Percentiles rank a stretch among this genome's conserved stretches.
phyloP scores from a whole-genome alignment of 208 protist species.

The Trichomonas tenax region DNA sequence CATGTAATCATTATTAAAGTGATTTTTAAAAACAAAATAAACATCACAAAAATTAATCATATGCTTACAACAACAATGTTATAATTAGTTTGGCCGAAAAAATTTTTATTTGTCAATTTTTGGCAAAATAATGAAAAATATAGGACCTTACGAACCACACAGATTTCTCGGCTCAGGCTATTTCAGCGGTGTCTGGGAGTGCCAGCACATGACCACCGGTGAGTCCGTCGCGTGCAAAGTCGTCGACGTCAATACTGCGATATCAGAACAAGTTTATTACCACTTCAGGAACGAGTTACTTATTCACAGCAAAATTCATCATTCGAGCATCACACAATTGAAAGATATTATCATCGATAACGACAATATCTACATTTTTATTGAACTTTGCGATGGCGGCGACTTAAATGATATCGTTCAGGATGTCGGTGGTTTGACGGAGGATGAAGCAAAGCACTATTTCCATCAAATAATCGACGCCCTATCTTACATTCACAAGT shows the following conservation, averaged over 20 bases:
- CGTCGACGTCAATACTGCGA: background rate
- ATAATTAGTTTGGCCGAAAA: no score
- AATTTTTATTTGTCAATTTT: no score
- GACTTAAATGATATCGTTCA: background rate
- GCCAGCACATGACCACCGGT: background rate
- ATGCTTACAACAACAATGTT: no score
- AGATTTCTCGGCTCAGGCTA: background rate
- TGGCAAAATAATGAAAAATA: background rate
- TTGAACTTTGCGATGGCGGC: background rate
- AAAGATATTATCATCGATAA: background rate
- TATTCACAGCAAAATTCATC: background rate
- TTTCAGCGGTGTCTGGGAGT: background rate
- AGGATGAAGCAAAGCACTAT: background rate
- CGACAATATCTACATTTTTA: background rate
- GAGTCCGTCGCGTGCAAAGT: background rate
- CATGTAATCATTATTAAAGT: no score
- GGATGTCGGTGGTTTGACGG: background rate
- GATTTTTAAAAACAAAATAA: no score
- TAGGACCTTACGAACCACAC: background rate
- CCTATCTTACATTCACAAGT: background rate
- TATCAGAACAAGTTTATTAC: background rate
- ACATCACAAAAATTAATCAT: no score
- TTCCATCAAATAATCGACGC: background rate
- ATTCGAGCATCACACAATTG: background rate
- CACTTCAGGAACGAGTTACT: background rate